phyloP scores from a whole-genome alignment of 2,329 filamentous ascomycete genomes.

The Chlorencoelia australis region DNA sequence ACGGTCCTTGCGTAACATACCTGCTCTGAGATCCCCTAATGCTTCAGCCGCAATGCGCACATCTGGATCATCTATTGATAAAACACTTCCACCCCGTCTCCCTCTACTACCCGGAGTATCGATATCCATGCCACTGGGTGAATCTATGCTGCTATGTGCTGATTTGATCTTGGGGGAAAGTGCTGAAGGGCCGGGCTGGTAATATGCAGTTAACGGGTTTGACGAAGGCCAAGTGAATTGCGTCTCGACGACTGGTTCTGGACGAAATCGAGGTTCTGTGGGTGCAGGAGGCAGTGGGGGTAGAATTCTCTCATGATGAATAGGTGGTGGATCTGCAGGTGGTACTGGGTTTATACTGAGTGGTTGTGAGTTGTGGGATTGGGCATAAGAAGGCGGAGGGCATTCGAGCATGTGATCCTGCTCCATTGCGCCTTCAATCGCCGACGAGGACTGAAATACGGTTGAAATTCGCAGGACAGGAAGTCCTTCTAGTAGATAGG shows the following conservation, averaged over 20 bases:
- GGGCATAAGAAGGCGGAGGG: slow-evolving; percentile 22
- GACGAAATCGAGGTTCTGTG: slow-evolving; percentile 15
- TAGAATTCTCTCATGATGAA: slow-evolving; percentile 24
- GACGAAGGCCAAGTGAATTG: slow-evolving; percentile 25
- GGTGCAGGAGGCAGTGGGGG: slow-evolving; percentile 22
- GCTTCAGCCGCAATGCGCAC: slow-evolving; percentile 65
- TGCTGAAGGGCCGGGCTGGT: slow-evolving; percentile 24
- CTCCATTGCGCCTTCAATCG: slow-evolving; percentile 20
- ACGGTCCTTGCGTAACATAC: slow-evolving; percentile 35
- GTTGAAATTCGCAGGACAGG: slow-evolving; percentile 1
- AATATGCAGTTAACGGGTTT: slow-evolving; percentile 27
- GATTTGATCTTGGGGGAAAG: slow-evolving; percentile 20
- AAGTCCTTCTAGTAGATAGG: too few species aligned
- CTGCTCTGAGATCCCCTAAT: slow-evolving; percentile 62
- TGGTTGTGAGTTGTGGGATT: slow-evolving; percentile 24
- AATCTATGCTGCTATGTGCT: slow-evolving; percentile 15
- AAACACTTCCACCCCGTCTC: slow-evolving; percentile 24
- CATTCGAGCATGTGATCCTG: slow-evolving; percentile 26
- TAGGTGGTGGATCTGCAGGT: slow-evolving; percentile 18
- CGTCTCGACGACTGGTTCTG: slow-evolving; percentile 14
- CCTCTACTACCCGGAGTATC: slow-evolving; percentile 23
- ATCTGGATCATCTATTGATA: slow-evolving; percentile 51
- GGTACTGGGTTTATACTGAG: slow-evolving; percentile 22
- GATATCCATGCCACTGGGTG: slow-evolving; percentile 24
- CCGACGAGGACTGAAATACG: slow-evolving; percentile 9